phyloP scores from a whole-genome alignment of 1,284 basidiomycete species.

The Ganoderma leucocontextum region DNA sequence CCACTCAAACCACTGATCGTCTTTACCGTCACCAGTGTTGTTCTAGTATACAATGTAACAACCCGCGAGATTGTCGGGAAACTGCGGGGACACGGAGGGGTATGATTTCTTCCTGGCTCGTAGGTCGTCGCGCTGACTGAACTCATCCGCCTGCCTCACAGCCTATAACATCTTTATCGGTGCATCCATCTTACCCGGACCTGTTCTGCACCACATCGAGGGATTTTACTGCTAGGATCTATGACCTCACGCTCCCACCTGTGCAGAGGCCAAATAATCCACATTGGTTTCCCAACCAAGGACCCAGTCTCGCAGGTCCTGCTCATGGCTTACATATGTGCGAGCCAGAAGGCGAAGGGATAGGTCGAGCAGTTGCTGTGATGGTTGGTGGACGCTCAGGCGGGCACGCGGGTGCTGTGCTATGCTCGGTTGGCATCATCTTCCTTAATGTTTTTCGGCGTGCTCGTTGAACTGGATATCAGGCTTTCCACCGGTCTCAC shows the following conservation, averaged over 20 bases:
- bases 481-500: slow-evolving; percentile 71
- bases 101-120: slow-evolving; percentile 44
- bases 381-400: slow-evolving; percentile 74
- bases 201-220: slow-evolving; percentile 73
- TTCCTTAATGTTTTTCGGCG: neutral
- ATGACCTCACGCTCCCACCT: slow-evolving; percentile 55
- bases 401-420: slow-evolving; percentile 72
- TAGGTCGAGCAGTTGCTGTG: slow-evolving; percentile 69
- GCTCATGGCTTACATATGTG: slow-evolving; percentile 70
- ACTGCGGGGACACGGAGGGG: slow-evolving; percentile 75
- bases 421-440: slow-evolving; percentile 59
- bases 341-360: slow-evolving; percentile 64
- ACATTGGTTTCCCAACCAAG: slow-evolving; percentile 59
- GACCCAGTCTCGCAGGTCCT: slow-evolving; percentile 66
- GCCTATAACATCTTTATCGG: slow-evolving; percentile 72
- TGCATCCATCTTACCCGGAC: slow-evolving; percentile 64
- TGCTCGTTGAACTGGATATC: neutral
- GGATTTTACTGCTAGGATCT: slow-evolving; percentile 71
- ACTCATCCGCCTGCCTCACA: slow-evolving; percentile 36
- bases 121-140: slow-evolving; percentile 16
- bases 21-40: slow-evolving; percentile 56
- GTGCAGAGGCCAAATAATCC: slow-evolving; percentile 55
- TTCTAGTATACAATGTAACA: slow-evolving; percentile 61
- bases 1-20: slow-evolving; percentile 64
- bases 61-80: slow-evolving; percentile 50